Conservation (phyloP, 495 filamentous ascomycete genomes). For the Aspergillus homomorphus region DNA sequence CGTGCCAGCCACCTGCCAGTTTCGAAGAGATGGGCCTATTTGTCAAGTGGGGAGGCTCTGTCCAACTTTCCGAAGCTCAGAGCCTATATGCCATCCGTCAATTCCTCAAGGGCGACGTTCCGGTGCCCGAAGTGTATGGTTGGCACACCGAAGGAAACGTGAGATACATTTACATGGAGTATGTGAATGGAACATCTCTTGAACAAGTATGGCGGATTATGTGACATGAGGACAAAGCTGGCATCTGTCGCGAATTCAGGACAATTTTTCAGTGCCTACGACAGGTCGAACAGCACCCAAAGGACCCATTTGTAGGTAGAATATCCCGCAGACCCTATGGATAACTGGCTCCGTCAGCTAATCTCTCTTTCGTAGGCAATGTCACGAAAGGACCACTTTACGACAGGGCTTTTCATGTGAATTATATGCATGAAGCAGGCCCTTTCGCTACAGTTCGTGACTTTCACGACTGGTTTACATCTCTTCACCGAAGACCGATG, state of each 20-base stretch:
- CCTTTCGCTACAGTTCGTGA: conserved; percentile 26
- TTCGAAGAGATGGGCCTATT: conserved; percentile 38
- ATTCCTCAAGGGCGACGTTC: conserved; percentile 21
- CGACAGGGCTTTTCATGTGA: conserved; percentile 25
- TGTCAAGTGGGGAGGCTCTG: conserved; percentile 37
- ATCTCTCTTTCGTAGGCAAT: conserved; percentile 18
- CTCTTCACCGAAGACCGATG: conserved; percentile 27
- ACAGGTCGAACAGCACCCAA: conserved; percentile 26
- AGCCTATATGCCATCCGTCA: conserved; percentile 24
- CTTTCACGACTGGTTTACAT: conserved; percentile 32
- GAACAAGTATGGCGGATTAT: conserved; percentile 8
- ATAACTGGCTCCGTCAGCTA: conserved; percentile 2
- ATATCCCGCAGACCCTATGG: conserved; percentile 9
- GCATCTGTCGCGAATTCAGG: not conserved
- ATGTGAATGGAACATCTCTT: conserved; percentile 4
- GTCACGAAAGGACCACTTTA: conserved; percentile 22
- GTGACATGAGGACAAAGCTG: not conserved
- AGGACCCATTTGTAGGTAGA: conserved; percentile 23
- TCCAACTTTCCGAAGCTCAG: conserved; percentile 22
- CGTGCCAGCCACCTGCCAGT: conserved; percentile 29
- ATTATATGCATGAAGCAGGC: conserved; percentile 28
- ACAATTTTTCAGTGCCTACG: conserved; percentile 19
- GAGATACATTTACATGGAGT: conserved; percentile 25
- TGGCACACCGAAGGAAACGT: conserved; percentile 23
- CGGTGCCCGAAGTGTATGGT: conserved; percentile 29